A percentile compares a stretch with the other conserved stretches of the same genome.
Conservation (phyloP, 495 filamentous ascomycete genomes). For the Glonium stellatum region DNA sequence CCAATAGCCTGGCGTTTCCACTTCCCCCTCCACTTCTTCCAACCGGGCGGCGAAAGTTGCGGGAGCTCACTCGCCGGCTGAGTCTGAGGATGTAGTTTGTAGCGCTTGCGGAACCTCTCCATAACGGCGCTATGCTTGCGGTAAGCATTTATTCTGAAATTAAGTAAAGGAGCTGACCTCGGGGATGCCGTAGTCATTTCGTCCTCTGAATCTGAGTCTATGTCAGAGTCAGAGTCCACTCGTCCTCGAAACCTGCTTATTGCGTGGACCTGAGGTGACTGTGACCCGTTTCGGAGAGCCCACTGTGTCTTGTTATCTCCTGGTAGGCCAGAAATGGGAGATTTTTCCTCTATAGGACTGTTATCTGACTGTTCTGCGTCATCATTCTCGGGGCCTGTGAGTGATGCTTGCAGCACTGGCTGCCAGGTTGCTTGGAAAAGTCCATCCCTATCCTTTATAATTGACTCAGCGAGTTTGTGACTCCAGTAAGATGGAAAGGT, state of each 20-base stretch:
- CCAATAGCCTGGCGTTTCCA: conserved; percentile 15
- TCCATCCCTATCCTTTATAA: neutral
- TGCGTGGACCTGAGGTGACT: neutral
- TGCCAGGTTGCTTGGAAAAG: neutral
- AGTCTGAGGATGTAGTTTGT: neutral
- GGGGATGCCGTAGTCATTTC: neutral
- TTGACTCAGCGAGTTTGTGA: conserved; percentile 3
- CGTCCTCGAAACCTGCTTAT: neutral
- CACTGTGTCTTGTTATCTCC: neutral
- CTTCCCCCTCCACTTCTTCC: conserved; percentile 10
- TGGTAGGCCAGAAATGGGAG: neutral
- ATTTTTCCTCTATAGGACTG: neutral
- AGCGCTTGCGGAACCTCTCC: neutral
- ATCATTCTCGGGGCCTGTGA: neutral
- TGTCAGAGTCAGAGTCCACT: neutral
- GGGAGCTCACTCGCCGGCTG: neutral
- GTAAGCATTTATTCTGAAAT: neutral
- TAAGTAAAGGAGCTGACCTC: neutral
- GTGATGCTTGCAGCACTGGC: neutral
- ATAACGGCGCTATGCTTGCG: neutral
- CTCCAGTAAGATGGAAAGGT: conserved; percentile 9
- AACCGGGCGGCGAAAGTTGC: neutral
- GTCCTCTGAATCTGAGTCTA: neutral
- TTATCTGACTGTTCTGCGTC: neutral
- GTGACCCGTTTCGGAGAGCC: neutral